A percentile compares a stretch with the other conserved stretches of the same genome.
Evolutionary conservation across 257 asterid species (phyloP).

Genomic region (Primulina eburnea): DNA sequence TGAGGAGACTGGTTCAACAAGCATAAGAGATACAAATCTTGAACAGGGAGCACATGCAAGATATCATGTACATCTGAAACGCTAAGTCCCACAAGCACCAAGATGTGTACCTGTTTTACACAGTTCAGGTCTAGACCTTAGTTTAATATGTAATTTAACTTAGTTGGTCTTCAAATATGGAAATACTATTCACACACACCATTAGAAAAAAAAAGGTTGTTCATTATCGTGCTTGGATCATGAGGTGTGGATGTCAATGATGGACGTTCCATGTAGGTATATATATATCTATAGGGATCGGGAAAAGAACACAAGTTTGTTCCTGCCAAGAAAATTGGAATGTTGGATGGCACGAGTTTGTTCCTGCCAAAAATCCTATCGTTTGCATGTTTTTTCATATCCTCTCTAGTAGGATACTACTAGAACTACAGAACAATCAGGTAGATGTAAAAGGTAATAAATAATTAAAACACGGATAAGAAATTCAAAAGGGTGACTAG

Average conservation of each 20-base stretch:
- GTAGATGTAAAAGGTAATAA: not conserved
- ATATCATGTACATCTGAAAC: conserved; percentile 51
- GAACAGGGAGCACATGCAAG: conserved; percentile 97
- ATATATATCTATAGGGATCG: not conserved
- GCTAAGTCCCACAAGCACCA: conserved; percentile 22
- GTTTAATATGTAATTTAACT: not conserved
- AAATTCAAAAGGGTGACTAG: not conserved
- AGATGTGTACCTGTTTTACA: conserved; percentile 22
- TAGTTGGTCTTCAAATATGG: not conserved
- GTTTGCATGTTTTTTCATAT: not conserved
- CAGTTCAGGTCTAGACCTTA: not conserved
- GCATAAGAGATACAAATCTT: conserved; percentile 75
- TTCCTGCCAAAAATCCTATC: too few relatives aligned
- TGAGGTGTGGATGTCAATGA: not conserved
- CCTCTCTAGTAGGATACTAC: not conserved
- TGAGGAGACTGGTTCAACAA: conserved; percentile 66
- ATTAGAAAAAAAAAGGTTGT: not conserved
- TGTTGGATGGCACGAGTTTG: not conserved
- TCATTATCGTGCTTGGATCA: too few relatives aligned
- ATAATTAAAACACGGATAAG: not conserved
- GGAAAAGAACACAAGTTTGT: not conserved
- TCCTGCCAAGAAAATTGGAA: not conserved
- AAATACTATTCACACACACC: not conserved
- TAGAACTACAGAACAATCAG: not conserved
- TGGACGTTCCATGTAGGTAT: not conserved